Evolutionary conservation across 305 asterid genomes (phyloP), one percentile per base, ranked within the genome.

Genomic region (Solanum hybrid): DNA sequence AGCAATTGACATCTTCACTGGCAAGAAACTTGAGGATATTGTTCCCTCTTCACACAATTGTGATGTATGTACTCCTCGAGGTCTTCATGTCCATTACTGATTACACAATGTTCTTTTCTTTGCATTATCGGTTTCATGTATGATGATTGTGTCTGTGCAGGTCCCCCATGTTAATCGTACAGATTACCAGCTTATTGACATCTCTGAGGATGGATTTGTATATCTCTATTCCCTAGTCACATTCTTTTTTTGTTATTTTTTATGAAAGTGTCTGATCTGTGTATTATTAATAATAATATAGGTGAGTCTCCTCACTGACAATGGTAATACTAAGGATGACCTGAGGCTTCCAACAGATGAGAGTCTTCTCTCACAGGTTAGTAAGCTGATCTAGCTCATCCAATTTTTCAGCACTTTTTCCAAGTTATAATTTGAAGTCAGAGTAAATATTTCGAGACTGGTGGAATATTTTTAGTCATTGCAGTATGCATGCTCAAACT

Each of bases 11-110:
- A 95, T 96, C 90, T 96, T 96, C 94, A 96, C 93, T 90, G 92
- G 93, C 57, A 96, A 96, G 94, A 96, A 96, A 93, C 97, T 96
- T 24, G 98, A 96, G 89, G 98, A 96, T 94, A 96, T 96, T 83
- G 98, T 96, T 29, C 97, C 98, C 34, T 96, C 98, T 37, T 96
- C 98, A 91, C 98, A 96, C 89, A 95, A 95, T 82, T 95, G 97
- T 91, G 98, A 96, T 89, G 98, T 96, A 92, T 6, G 93, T 65
- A 17, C 20, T 37, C 32, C 72, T 78, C 83, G 76, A 73, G 4
- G 41, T 89, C 29, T 17, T 7, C 51, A 12, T 7, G 33, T 11
- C 5, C 7, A 24, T 65, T 33, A 33, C 36, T 33, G 36, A 33
- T 1, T 22, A 79, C 22, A 38, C 20, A 22, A 81, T 8, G 3